Evolutionary conservation across 768 basidiomycete genomes (phyloP).

Genomic region (Suillus alpinus): DNA sequence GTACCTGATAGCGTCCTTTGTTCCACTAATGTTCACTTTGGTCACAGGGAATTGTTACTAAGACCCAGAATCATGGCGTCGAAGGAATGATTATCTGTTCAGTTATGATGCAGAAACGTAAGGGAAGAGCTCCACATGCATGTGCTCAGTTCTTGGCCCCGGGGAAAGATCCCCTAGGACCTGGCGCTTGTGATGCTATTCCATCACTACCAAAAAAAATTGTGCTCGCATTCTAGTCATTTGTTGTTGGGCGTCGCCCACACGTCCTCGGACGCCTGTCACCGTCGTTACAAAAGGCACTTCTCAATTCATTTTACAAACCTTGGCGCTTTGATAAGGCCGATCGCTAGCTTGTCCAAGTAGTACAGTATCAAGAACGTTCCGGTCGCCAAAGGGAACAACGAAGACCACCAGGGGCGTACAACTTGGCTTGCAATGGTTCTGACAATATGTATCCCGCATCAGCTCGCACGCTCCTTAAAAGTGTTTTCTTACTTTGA

Average conservation of each 20-base stretch:
- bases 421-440: no score
- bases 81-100: neutral
- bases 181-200: neutral
- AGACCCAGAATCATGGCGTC: no score
- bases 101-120: neutral
- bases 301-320: neutral
- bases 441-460: no score
- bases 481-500: no score
- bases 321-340: neutral
- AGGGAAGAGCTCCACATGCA: neutral
- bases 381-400: neutral
- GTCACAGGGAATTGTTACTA: neutral
- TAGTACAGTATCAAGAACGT: neutral
- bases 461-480: no score
- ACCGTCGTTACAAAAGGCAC: neutral
- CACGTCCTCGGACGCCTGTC: neutral
- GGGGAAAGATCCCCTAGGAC: neutral
- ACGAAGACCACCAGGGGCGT: no score
- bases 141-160: neutral
- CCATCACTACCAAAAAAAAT: neutral
- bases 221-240: neutral
- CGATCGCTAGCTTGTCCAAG: neutral
- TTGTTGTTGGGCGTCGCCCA: neutral
- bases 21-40: neutral
- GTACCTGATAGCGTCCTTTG: neutral